A percentile compares a stretch with the other conserved stretches of the same genome.
phyloP scores from a whole-genome alignment of 1,139 yeast genomes.

The Tardiomyces digboiensis region DNA sequence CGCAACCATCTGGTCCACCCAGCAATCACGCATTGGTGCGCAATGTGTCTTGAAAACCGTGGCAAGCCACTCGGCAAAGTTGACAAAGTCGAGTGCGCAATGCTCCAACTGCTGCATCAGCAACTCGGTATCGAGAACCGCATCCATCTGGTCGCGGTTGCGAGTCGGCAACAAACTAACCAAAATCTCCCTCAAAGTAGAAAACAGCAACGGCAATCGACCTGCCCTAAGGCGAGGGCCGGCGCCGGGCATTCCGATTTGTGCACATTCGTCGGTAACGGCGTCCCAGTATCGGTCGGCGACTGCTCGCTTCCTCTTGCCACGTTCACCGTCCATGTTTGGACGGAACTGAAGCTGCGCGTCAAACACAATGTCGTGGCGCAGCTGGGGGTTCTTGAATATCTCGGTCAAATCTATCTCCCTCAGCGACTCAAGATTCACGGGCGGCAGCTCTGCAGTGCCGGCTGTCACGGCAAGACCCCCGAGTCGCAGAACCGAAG shows the following conservation, averaged over 20 bases:
- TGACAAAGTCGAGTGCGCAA: constrained; percentile 58
- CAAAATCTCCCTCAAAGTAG: constrained; percentile 68
- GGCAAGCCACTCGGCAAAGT: constrained; percentile 63
- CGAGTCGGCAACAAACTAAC: constrained; percentile 68
- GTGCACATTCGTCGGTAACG: constrained; percentile 50
- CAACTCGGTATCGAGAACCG: constrained; percentile 69
- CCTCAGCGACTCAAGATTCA: constrained; percentile 69
- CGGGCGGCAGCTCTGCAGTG: constrained; percentile 61
- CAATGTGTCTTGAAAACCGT: constrained; percentile 71
- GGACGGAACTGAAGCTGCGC: constrained; percentile 92
- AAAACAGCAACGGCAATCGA: constrained; percentile 57
- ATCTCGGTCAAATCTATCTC: constrained; percentile 89
- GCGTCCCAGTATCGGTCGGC: constrained; percentile 82
- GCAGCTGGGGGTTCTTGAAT: constrained; percentile 80
- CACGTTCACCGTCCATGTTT: constrained; percentile 84
- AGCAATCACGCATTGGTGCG: constrained; percentile 91
- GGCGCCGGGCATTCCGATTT: neutral
- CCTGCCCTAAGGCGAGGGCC: constrained; percentile 23
- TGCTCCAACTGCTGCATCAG: constrained; percentile 66
- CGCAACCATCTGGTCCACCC: constrained; percentile 80
- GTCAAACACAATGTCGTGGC: constrained; percentile 90
- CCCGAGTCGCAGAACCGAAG: neutral
- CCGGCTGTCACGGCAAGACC: constrained; percentile 7
- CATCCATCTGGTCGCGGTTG: constrained; percentile 60
- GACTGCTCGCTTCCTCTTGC: constrained; percentile 61